Percentiles rank a stretch among this genome's conserved stretches.
These are phyloP conservation scores for Mortierella claussenii DNA, from an alignment of 192 early-diverging fungal species.

Conservation along the genomic window DNA sequence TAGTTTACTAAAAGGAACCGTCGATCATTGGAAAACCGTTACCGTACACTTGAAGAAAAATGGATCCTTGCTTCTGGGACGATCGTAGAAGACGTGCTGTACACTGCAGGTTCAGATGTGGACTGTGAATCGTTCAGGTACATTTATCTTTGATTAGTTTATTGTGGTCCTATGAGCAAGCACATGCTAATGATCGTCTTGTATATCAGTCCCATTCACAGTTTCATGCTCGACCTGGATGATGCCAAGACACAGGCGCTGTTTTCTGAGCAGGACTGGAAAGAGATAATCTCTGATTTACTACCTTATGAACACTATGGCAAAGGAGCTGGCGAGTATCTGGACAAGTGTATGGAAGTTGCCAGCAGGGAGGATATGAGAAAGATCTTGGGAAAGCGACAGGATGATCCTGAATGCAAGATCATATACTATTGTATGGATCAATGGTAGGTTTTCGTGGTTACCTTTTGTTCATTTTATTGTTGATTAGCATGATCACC, in stretches of 20 bases:
- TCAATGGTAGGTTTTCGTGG: conserved; percentile 28
- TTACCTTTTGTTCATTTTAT: conserved; percentile 4
- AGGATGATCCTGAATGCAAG: conserved; percentile 32
- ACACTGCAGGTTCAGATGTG: conserved; percentile 24
- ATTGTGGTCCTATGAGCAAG: conserved; percentile 7
- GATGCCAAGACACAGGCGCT: conserved; percentile 17
- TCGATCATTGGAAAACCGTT: conserved; percentile 27
- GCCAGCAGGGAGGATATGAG: conserved; percentile 19
- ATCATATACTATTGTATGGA: conserved; percentile 36
- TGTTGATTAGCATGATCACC: conserved; percentile 27
- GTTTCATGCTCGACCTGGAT: conserved; percentile 31
- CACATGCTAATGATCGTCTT: conserved; percentile 18
- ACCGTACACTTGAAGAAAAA: conserved; percentile 19
- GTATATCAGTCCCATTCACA: conserved; percentile 30
- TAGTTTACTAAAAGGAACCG: conserved; percentile 38
- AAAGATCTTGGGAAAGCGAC: conserved; percentile 15
- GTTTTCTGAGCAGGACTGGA: conserved; percentile 21
- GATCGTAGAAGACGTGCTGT: conserved; percentile 30
- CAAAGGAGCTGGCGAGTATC: conserved; percentile 10
- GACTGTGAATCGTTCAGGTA: conserved; percentile 30
- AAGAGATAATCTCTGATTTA: conserved; percentile 31
- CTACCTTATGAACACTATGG: conserved; percentile 25
- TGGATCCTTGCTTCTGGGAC: conserved; percentile 31
- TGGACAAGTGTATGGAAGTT: conserved; percentile 27
- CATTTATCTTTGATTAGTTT: conserved; percentile 36